Percentiles rank a stretch among this genome's conserved stretches.
phyloP scores from a whole-genome alignment of 2,329 filamentous ascomycete species.

The Colletotrichum sp. region DNA sequence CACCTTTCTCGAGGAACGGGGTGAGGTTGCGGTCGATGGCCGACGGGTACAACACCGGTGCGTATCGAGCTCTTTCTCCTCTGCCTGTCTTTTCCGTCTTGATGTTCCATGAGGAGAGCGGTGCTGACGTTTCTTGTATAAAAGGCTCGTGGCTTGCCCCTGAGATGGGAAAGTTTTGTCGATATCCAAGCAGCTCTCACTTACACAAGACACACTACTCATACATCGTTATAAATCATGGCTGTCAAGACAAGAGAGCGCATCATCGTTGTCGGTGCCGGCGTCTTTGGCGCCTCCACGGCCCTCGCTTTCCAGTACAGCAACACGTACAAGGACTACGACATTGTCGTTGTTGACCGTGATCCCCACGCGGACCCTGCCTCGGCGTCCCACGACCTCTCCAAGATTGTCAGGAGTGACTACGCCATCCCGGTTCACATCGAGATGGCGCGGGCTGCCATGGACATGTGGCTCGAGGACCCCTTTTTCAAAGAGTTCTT shows the following conservation, averaged over 20 bases:
- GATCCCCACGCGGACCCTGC: conserved; percentile 40
- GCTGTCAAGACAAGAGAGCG: neutral
- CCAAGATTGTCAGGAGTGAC: conserved; percentile 49
- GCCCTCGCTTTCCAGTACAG: conserved; percentile 34
- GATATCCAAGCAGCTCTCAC: neutral
- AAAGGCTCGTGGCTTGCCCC: neutral
- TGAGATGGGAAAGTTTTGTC: neutral
- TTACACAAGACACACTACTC: neutral
- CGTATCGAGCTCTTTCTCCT: neutral
- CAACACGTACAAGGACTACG: conserved; percentile 24
- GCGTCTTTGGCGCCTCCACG: conserved; percentile 50
- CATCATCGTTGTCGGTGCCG: conserved; percentile 46
- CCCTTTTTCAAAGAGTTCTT: conserved; percentile 59
- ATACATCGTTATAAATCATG: neutral
- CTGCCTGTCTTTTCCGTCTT: neutral
- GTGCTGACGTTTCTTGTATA: neutral
- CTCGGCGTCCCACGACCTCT: conserved; percentile 52
- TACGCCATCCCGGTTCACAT: conserved; percentile 45
- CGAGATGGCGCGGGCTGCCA: conserved; percentile 43
- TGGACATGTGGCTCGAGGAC: conserved; percentile 44
- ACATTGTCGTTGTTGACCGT: conserved; percentile 41
- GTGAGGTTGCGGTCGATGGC: neutral
- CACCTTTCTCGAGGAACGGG: neutral
- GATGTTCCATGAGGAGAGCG: neutral
- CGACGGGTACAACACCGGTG: neutral